Base-by-base conservation (phyloP, 208 protist genomes). In the Acanthamoeba healyi region DNA sequence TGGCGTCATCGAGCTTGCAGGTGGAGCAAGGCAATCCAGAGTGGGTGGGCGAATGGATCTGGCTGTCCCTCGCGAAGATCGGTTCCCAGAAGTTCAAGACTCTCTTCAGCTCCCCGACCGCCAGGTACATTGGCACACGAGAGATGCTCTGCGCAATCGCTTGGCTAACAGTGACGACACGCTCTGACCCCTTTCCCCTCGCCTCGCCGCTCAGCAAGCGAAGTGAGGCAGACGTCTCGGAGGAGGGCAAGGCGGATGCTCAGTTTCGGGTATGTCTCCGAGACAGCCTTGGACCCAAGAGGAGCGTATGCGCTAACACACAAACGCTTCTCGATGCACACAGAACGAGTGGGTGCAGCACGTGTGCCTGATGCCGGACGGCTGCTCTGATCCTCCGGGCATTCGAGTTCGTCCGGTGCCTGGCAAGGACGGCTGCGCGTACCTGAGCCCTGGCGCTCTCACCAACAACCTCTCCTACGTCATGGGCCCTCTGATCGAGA, bases 401-500 rank as follows among this genome's bases (percentile, higher is more conserved):
- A 88, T 88, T 15, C 42, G 51, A 3, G 79, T 88, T 24, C 79
- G 79, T 2, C 79, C 79, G 6, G 51, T 88, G 34, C 79, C 79
- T 3, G 79, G 79, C 34, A 88, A 65, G 49, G 51, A 88, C 29
- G 79, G 79, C 12, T 88, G 79, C 38, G 42, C 79, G 29, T 88
- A 88, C 32, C 79, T 88, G 15, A 63, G 17, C 24, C 49, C 42
- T 9, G 79, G 79, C 29, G 29, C 51, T 15, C 79, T 88, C 38
- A 65, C 79, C 51, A 54, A 63, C 81, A 79, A 94, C 26, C 49
- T 88, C 38, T 88, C 90, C 54, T 94, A 94, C 22, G 90, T 88
- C 12, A 94, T 94, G 79, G 79, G 79, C n/a, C 79, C 79, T 26
- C 51, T 88, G 2, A 88, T 88, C 10, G 51, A 88, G 51, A 63